Evolutionary conservation across 2,329 filamentous ascomycete genomes (phyloP), one percentile per base, ranked within the genome.

Genomic region (Tolypocladium endophyticum): DNA sequence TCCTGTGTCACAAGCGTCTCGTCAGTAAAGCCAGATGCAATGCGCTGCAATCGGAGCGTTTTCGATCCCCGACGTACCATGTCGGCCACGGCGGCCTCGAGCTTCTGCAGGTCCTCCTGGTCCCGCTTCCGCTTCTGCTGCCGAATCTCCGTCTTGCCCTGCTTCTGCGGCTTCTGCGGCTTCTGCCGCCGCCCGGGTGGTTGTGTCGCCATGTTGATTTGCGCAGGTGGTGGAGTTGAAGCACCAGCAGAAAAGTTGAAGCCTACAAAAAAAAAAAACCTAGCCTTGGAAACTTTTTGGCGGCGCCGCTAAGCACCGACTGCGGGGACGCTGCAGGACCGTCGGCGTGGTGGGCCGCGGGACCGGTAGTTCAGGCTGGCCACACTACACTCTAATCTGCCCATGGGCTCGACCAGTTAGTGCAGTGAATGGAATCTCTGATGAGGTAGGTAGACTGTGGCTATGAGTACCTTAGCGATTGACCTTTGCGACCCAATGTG

Each of bases 1-100:
- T 90, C 87, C 84, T 87, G 33, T 1, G 38, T 52, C n/a, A n/a
- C 28, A 33, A 30, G 11, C 20, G 4, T 11, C 25, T 39, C 23
- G 43, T 3, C 18, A 54, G 50, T 8, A 25, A 38, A 43, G 23
- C 9, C 11, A n/a, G 23, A 36, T 12, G 36, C 2, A 28, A 30
- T 20, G 20, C 23, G 5, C 33, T 25, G 38, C 36, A 4, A 11
- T 0, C 7, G 25, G 14, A 23, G 9, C 12, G 20, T 8, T 18
- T n/a, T 33, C 47, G 5, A 33, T 33, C 20, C 20, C 9, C 18
- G 18, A 61, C 61, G 47, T 68, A 75, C 73, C 59, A 76, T 60
- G n/a, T 72, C 68, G 6, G 62, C 61, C 11, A 76, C 70, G 50
- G 70, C 66, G 47, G 68, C 63, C 57, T 74, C 66, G 20, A 76